phyloP scores from a whole-genome alignment of 805 yeast genomes.

The Suhomyces faveliae region DNA sequence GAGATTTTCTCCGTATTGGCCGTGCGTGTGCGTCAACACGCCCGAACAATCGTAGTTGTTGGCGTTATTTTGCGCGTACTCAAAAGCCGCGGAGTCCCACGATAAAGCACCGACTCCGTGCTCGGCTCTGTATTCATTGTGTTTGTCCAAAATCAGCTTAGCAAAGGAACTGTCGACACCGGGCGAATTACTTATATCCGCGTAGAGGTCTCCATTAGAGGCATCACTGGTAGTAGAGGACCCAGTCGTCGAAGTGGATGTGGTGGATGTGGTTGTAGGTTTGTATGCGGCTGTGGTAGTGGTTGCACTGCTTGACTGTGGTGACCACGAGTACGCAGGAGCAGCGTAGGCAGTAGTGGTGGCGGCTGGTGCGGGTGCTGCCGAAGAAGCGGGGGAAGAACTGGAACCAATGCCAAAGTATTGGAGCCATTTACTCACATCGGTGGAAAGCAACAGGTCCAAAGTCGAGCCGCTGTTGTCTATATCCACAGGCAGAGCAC shows the following conservation, averaged over 20 bases:
- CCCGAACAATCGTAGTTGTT: slow-evolving; percentile 39
- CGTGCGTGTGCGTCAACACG: slow-evolving; percentile 34
- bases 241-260: slow-evolving; percentile 4
- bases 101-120: slow-evolving; percentile 30
- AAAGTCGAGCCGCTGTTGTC: slow-evolving; percentile 2
- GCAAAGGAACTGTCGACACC: slow-evolving; percentile 29
- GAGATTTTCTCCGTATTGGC: slow-evolving; percentile 38
- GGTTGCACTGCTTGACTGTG: not conserved
- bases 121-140: slow-evolving; percentile 30
- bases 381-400: slow-evolving; percentile 1
- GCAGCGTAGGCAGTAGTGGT: slow-evolving; percentile 3
- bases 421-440: slow-evolving; percentile 10
- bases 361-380: slow-evolving; percentile 3
- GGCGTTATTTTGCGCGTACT: slow-evolving; percentile 34
- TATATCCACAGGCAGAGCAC: not conserved
- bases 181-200: slow-evolving; percentile 16
- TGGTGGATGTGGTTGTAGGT: slow-evolving; percentile 1
- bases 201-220: slow-evolving; percentile 8
- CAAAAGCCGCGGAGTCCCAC: slow-evolving; percentile 32
- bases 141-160: slow-evolving; percentile 30
- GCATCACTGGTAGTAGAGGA: slow-evolving; percentile 6
- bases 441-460: slow-evolving; percentile 9
- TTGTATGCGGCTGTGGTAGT: not conserved
- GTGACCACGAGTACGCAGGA: not conserved
- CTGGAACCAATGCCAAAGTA: slow-evolving; percentile 11